phyloP scores from a whole-genome alignment of 257 asterid genomes.

The Jaltomata sinuosa region DNA sequence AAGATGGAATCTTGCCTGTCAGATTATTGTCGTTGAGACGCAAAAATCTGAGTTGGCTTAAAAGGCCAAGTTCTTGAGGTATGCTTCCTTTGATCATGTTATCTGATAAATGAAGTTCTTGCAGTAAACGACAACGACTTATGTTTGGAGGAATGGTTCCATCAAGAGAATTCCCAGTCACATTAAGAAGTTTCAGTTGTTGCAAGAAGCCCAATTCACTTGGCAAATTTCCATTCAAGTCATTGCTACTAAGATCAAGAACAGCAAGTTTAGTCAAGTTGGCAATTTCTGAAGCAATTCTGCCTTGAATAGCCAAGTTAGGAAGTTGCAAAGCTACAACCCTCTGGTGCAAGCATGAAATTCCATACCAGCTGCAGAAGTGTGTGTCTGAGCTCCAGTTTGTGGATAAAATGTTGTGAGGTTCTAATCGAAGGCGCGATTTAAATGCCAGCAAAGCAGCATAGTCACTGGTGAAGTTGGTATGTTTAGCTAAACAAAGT shows the following conservation, averaged over 20 bases:
- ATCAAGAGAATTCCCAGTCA: conserved; percentile 16
- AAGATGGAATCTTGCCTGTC: conserved; percentile 22
- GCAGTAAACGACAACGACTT: conserved; percentile 16
- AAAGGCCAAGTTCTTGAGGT: conserved; percentile 25
- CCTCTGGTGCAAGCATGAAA: conserved; percentile 20
- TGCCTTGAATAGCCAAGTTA: conserved; percentile 19
- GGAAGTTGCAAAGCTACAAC: conserved; percentile 18
- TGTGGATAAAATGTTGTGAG: conserved; percentile 12
- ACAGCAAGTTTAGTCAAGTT: conserved; percentile 21
- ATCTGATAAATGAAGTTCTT: conserved; percentile 17
- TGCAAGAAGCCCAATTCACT: conserved; percentile 25
- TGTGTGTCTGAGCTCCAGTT: conserved; percentile 29
- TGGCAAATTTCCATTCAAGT: conserved; percentile 20
- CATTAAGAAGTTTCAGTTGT: conserved; percentile 14
- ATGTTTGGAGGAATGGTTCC: conserved; percentile 25
- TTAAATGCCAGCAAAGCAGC: conserved; percentile 28
- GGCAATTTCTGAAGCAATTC: conserved; percentile 3
- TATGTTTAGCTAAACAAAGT: not conserved
- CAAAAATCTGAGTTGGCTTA: conserved; percentile 14
- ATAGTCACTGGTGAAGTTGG: conserved; percentile 15
- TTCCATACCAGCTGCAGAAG: conserved; percentile 32
- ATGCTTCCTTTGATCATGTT: conserved; percentile 22
- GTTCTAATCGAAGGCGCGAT: conserved; percentile 9
- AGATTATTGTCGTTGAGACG: conserved; percentile 21
- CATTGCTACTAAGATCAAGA: conserved; percentile 26